Evolutionary conservation across 371 early-diverging fungal species (phyloP).

Genomic region (Apophysomyces variabilis): DNA sequence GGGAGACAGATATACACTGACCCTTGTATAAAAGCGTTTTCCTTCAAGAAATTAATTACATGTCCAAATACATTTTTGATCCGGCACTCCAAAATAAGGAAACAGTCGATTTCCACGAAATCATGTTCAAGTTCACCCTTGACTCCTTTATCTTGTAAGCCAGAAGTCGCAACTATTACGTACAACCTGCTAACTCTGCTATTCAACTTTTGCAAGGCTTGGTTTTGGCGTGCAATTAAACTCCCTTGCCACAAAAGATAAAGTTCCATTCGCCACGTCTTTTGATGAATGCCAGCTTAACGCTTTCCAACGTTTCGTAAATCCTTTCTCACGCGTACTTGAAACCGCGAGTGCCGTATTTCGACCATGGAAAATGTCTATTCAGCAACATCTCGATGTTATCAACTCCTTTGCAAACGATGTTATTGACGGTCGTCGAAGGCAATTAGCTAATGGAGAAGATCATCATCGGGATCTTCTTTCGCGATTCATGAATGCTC

Average conservation of each 20-base stretch:
- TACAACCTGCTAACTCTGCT: conserved; percentile 16
- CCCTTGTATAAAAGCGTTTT: conserved; percentile 30
- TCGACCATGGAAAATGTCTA: conserved; percentile 39
- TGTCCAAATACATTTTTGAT: conserved; percentile 37
- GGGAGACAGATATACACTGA: too few species aligned
- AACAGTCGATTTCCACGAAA: conserved; percentile 60
- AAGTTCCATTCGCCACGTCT: conserved; percentile 52
- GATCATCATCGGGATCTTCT: conserved; percentile 57
- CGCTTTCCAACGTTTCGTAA: conserved; percentile 51
- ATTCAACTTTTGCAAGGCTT: conserved; percentile 21
- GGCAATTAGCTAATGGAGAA: conserved; percentile 44
- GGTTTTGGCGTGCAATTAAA: conserved; percentile 56
- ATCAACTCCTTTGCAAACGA: conserved; percentile 55
- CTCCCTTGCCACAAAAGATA: conserved; percentile 30
- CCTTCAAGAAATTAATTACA: conserved; percentile 33
- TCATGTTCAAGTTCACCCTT: conserved; percentile 63
- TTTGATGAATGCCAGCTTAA: conserved; percentile 53
- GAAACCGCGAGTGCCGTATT: conserved; percentile 36
- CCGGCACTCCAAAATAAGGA: conserved; percentile 31
- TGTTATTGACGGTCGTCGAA: conserved; percentile 48
- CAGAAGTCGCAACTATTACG: conserved; percentile 18
- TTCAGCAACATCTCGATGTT: conserved; percentile 46
- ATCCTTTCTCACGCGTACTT: conserved; percentile 56
- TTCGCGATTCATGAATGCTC: conserved; percentile 62
- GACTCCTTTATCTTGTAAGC: conserved; percentile 59